Evolutionary conservation across 192 early-diverging fungal genomes (phyloP), one percentile per base, ranked within the genome.

Genomic region (Funneliformis geosporum): DNA sequence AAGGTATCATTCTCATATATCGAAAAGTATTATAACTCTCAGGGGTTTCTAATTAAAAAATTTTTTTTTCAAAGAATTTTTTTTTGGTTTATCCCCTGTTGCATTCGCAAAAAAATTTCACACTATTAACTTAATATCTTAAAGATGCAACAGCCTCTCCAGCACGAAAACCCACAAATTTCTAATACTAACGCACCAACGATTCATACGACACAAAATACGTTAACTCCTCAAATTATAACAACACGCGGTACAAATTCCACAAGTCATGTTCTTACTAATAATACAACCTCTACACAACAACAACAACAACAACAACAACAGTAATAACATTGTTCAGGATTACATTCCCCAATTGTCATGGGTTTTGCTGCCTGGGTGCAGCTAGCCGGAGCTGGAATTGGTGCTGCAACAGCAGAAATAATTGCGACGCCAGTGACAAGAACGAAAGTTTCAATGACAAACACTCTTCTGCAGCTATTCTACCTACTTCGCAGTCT

Each of bases 151-250:
- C 67, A 69, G 39, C 10, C 39, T n/a, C 33, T 43, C 67, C 33
- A 69, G 67, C 67, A 69, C 67, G 67, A 69, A 69, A 69, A 69
- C 40, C 40, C 39, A n/a, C 67, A 69, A 69, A 55, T 55, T 21
- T 43, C 67, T 23, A 69, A 69, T 40, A 69, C 40, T 18, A 69
- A 43, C 40, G 7, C 18, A 42, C 39, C 10, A 9, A 40, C 33
- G 43, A 40, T 43, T 69, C 42, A 69, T 69, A 43, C 67, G 4
- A 67, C 33, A 43, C 18, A 14, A 43, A 69, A 69, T n/a, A 42
- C 40, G 21, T 40, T 43, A 43, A 69, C 67, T n/a, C 39, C 67
- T 44, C 39, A 43, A 69, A 39, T n/a, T 43, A 33, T 16, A 43
- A n/a, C 33, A 42, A 69, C 67, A 69, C 67, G 67, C 67, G 67